Percentiles rank a stretch among this genome's conserved stretches.
Conservation (phyloP, 441 rosid species). For the Biscutella laevigata region DNA sequence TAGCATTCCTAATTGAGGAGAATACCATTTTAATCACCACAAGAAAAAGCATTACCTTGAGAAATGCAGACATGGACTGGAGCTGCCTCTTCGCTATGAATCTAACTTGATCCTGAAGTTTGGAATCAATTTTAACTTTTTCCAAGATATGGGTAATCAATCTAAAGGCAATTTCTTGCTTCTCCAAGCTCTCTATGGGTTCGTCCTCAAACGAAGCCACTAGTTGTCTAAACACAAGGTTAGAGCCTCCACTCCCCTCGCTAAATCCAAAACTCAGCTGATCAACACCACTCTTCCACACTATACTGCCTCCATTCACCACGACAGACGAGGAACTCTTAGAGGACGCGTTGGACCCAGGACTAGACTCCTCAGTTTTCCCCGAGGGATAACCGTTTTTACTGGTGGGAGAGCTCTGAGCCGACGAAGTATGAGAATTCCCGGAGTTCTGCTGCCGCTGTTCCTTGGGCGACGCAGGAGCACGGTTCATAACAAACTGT, state of each 20-base stretch:
- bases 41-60: slow-evolving; percentile 50
- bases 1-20: background rate
- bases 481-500: slow-evolving; percentile 37
- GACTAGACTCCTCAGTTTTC: slow-evolving; percentile 43
- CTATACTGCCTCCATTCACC: slow-evolving; percentile 48
- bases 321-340: slow-evolving; percentile 34
- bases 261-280: slow-evolving; percentile 38
- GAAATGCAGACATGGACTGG: slow-evolving; percentile 74
- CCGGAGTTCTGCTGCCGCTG: slow-evolving; percentile 28
- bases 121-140: slow-evolving; percentile 54
- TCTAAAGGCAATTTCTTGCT: slow-evolving; percentile 77
- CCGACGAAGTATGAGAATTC: slow-evolving; percentile 50
- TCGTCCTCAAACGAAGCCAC: slow-evolving; percentile 79
- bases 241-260: slow-evolving; percentile 47
- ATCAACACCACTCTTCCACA: slow-evolving; percentile 54
- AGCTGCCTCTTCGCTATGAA: slow-evolving; percentile 75
- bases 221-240: slow-evolving; percentile 46
- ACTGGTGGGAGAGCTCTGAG: slow-evolving; percentile 61
- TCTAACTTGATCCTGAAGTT: slow-evolving; percentile 69
- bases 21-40: slow-evolving; percentile 5
- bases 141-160: slow-evolving; percentile 66
- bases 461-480: slow-evolving; percentile 48
- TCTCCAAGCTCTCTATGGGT: slow-evolving; percentile 76
- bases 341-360: slow-evolving; percentile 41
- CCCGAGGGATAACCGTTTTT: slow-evolving; percentile 31